Evolutionary conservation across 106 monocot genomes (phyloP).

Genomic region (Phalaenopsis equestris): DNA sequence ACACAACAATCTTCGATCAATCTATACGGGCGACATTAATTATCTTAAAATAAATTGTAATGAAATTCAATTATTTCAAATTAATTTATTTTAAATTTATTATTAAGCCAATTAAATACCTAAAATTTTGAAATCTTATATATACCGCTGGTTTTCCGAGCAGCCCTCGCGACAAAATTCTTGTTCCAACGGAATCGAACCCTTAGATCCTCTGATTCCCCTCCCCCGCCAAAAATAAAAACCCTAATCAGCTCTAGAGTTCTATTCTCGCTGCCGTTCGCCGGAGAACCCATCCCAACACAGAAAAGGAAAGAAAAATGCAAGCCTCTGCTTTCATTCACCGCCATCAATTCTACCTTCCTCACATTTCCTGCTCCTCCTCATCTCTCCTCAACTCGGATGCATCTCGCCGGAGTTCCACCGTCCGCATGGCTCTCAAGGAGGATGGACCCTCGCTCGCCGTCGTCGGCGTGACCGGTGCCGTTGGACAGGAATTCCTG

Average conservation of each 20-base stretch:
- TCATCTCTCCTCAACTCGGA: neutral
- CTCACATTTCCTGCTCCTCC: neutral
- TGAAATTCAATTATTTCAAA: too few relatives aligned
- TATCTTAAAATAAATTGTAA: too few relatives aligned
- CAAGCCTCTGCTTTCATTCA: slow-evolving; percentile 19
- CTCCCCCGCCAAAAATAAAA: neutral
- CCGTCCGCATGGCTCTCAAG: slow-evolving; percentile 45
- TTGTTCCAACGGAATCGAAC: neutral
- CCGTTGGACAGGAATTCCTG: slow-evolving; percentile 97
- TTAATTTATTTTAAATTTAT: too few relatives aligned
- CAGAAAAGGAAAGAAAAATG: neutral
- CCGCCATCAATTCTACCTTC: slow-evolving; percentile 5
- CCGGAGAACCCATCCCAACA: neutral
- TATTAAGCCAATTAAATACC: too few relatives aligned
- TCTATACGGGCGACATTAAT: too few relatives aligned
- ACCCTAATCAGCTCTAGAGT: neutral
- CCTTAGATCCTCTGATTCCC: neutral
- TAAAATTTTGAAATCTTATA: too few relatives aligned
- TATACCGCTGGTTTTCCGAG: too few relatives aligned
- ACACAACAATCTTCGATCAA: too few relatives aligned
- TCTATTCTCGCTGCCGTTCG: neutral
- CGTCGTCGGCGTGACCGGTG: slow-evolving; percentile 85
- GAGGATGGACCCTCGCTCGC: slow-evolving; percentile 80
- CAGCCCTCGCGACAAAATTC: neutral
- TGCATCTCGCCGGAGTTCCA: neutral